These are phyloP conservation scores for Lactarius trivialis DNA, from an alignment of 768 basidiomycete species.

Conservation along the genomic window DNA sequence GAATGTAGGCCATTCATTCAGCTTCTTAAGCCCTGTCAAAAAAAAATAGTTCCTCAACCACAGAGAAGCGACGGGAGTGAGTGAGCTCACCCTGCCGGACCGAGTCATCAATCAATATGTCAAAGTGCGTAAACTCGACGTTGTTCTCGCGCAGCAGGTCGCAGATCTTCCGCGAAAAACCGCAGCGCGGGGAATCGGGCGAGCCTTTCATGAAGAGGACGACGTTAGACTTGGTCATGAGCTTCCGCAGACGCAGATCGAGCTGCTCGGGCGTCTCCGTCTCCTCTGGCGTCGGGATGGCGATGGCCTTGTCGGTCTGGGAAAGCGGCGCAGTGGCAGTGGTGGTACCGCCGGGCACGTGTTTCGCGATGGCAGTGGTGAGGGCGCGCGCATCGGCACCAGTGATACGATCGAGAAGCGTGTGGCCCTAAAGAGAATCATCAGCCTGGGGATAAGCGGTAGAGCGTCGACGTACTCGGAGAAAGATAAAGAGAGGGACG, in stretches of 20 bases:
- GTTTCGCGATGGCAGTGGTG: conserved; percentile 52
- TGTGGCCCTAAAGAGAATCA: conserved; percentile 63
- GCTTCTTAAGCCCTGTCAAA: conserved; percentile 43
- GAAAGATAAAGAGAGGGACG: conserved; percentile 79
- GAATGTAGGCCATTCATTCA: conserved; percentile 61
- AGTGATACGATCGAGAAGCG: conserved; percentile 65
- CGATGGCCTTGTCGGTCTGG: conserved; percentile 36
- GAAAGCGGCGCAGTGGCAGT: conserved; percentile 38
- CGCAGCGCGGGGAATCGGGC: conserved; percentile 54
- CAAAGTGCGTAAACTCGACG: conserved; percentile 39
- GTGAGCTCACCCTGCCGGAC: background rate
- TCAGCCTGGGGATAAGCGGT: background rate
- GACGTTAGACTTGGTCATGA: conserved; percentile 69
- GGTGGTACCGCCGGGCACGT: conserved; percentile 31
- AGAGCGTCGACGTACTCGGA: conserved; percentile 49
- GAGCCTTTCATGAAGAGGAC: conserved; percentile 64
- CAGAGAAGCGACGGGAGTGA: conserved; percentile 11
- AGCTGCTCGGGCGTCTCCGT: conserved; percentile 63
- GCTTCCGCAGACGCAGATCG: conserved; percentile 46
- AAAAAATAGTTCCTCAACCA: background rate
- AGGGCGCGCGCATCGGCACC: conserved; percentile 75
- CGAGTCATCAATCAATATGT: background rate
- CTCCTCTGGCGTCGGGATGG: conserved; percentile 19
- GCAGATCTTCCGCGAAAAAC: conserved; percentile 54
- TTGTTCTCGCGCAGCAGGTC: conserved; percentile 42